phyloP scores from a whole-genome alignment of 495 filamentous ascomycete genomes.

The Tuber aestivum region DNA sequence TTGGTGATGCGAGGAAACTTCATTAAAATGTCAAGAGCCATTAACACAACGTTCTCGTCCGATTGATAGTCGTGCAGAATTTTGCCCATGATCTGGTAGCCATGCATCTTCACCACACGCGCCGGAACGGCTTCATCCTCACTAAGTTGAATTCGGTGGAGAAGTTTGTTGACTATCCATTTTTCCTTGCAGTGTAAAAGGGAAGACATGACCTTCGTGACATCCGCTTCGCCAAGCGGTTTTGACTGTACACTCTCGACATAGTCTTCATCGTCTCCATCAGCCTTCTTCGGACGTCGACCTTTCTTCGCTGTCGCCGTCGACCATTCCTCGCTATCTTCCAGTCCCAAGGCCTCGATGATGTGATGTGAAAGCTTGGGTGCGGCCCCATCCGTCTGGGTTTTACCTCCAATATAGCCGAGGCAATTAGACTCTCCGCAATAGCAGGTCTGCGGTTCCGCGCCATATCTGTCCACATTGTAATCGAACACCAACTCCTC shows the following conservation, averaged over 20 bases:
- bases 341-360: slow-evolving; percentile 89
- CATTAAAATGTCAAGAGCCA: slow-evolving; percentile 83
- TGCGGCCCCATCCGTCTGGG: slow-evolving; percentile 80
- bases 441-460: slow-evolving; percentile 93
- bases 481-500: slow-evolving; percentile 99
- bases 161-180: slow-evolving; percentile 95
- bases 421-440: slow-evolving; percentile 93
- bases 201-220: slow-evolving; percentile 97
- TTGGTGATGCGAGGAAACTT: slow-evolving; percentile 84
- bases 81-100: slow-evolving; percentile 87
- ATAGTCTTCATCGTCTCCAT: slow-evolving; percentile 93
- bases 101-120: slow-evolving; percentile 90
- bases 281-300: slow-evolving; percentile 79
- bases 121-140: slow-evolving; percentile 83
- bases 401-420: slow-evolving; percentile 94
- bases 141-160: slow-evolving; percentile 80
- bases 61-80: slow-evolving; percentile 77
- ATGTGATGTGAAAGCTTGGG: slow-evolving; percentile 86
- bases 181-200: slow-evolving; percentile 98
- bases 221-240: slow-evolving; percentile 69
- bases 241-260: slow-evolving; percentile 83
- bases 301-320: slow-evolving; percentile 79
- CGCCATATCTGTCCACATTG: slow-evolving; percentile 97
- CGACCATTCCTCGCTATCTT: slow-evolving; percentile 84
- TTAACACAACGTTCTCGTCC: slow-evolving; percentile 79